Conservation (phyloP, 2,329 filamentous ascomycete genomes). For the Fusarium denticulatum region DNA sequence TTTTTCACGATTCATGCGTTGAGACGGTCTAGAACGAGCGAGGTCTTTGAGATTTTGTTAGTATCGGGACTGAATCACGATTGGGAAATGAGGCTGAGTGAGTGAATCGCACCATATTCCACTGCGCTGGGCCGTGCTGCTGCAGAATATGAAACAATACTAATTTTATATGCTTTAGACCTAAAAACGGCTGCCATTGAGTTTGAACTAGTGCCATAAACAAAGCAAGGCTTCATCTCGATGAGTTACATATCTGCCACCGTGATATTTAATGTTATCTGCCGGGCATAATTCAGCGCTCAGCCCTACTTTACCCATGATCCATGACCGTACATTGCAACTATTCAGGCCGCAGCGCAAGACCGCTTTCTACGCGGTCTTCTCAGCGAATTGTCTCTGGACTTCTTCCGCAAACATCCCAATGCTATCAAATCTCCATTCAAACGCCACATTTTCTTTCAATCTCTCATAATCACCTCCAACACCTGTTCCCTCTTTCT, state of each 20-base stretch:
- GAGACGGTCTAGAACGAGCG: background rate
- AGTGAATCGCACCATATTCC: background rate
- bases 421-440: slow-evolving; percentile 21
- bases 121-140: background rate
- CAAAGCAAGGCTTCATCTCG: background rate
- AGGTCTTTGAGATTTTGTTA: background rate
- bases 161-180: background rate
- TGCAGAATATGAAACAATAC: slow-evolving; percentile 1
- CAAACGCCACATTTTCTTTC: background rate
- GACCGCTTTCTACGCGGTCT: background rate
- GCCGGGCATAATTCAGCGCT: background rate
- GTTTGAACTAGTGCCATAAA: background rate
- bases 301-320: background rate
- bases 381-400: slow-evolving; percentile 7
- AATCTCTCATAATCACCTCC: slow-evolving; percentile 15
- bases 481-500: background rate
- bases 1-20: background rate
- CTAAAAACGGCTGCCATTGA: background rate
- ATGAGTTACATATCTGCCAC: background rate
- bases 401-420: slow-evolving; percentile 17
- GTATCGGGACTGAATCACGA: background rate
- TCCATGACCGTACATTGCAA: background rate
- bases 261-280: background rate
- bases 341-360: background rate
- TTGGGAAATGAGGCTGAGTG: background rate